Percentiles rank a stretch among this genome's conserved stretches.
phyloP scores from a whole-genome alignment of 768 basidiomycete species.

The Rhizopogon roseolus region DNA sequence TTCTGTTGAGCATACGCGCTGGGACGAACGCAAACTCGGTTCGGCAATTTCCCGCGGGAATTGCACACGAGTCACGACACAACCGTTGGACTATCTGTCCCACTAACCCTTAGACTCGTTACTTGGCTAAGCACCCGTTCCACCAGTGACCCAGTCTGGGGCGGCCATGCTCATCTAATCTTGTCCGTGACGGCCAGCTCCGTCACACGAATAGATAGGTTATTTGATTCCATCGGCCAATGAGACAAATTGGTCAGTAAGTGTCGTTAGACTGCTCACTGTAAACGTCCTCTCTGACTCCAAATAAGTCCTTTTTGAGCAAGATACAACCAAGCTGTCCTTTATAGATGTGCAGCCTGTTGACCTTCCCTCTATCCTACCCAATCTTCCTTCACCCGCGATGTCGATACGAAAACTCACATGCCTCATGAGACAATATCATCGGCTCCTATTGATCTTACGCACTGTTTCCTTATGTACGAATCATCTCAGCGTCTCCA shows the following conservation, averaged over 20 bases:
- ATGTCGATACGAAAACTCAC: conserved; percentile 11
- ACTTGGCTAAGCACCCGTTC: no score
- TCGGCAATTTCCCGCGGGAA: no score
- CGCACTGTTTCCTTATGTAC: conserved; percentile 57
- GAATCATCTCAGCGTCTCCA: conserved; percentile 45
- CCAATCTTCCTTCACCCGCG: conserved; percentile 48
- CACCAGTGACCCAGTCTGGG: no score
- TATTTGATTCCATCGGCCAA: conserved; percentile 81
- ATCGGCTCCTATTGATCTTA: conserved; percentile 43
- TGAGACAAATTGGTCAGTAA: conserved; percentile 71
- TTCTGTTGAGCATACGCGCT: no score
- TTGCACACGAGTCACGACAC: no score
- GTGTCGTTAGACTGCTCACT: conserved; percentile 21
- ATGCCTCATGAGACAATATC: conserved; percentile 1
- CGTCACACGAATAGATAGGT: conserved; percentile 35
- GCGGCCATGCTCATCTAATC: no score
- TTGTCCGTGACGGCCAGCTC: no score
- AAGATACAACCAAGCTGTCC: conserved; percentile 57
- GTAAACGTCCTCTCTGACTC: not conserved
- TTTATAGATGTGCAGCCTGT: conserved; percentile 52
- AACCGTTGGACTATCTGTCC: no score
- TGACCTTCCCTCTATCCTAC: conserved; percentile 47
- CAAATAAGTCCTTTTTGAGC: conserved; percentile 47
- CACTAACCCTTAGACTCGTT: no score
- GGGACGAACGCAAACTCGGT: no score